Evolutionary conservation across 805 yeast species (phyloP).

Genomic region (Kodamaea sagamina): DNA sequence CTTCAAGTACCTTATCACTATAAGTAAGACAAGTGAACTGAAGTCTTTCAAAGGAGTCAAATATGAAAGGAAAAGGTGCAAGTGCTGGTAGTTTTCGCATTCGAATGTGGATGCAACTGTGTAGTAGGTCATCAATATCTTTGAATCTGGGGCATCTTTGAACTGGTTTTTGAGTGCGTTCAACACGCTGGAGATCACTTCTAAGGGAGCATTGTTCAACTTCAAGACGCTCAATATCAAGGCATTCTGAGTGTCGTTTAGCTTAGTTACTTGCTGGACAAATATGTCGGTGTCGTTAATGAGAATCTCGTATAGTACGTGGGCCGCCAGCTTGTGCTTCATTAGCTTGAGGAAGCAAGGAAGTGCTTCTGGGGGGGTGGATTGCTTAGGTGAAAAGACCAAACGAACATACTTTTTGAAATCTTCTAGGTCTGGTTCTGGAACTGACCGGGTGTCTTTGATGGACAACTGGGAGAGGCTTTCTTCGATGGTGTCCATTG

Average conservation of each 20-base stretch:
- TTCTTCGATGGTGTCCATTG: slow-evolving; percentile 4
- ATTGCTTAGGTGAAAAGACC: not conserved
- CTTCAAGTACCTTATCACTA: slow-evolving; percentile 25
- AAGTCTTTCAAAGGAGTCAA: slow-evolving; percentile 20
- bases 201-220: not conserved
- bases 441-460: not conserved
- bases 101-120: slow-evolving; percentile 23
- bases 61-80: slow-evolving; percentile 21
- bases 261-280: slow-evolving; percentile 15
- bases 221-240: slow-evolving; percentile 18
- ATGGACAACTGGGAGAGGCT: not conserved
- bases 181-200: slow-evolving; percentile 5
- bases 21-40: slow-evolving; percentile 21
- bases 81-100: slow-evolving; percentile 21
- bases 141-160: slow-evolving; percentile 4
- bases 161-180: slow-evolving; percentile 13
- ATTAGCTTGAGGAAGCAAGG: slow-evolving; percentile 1
- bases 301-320: slow-evolving; percentile 19
- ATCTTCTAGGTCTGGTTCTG: not conserved
- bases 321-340: not conserved
- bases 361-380: not conserved
- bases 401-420: not conserved
- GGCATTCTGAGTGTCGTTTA: slow-evolving; percentile 20
- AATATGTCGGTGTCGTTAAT: slow-evolving; percentile 20
- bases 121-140: slow-evolving; percentile 21